Base-by-base conservation (phyloP, 306 rosid genomes). In the Lagenaria siceraria region DNA sequence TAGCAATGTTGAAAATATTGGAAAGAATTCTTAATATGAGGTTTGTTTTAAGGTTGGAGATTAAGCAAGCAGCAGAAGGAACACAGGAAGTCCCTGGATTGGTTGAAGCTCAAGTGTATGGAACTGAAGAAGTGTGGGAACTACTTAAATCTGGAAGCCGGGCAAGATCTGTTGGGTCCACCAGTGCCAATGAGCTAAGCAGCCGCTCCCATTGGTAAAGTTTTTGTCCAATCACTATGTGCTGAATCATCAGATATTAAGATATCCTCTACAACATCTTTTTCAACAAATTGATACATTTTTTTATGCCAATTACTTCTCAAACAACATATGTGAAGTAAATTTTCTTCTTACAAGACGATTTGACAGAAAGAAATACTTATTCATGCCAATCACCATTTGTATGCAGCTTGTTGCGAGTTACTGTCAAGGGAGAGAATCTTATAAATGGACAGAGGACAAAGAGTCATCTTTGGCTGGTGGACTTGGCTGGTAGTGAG, bases 401-500 rank as follows among this genome's bases (percentile, higher is more conserved):
- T 71, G 36, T 43, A 25, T 80, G 80, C 80, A 95, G 99, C 89
- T 86, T 95, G 92, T 83, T 95, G 82, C 86, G 99, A 69, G 96
- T 95, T 66, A 92, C 91, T 31, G 96, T 89, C 10, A 78, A 85
- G 74, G 97, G 97, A 65, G 93, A 89, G 81, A 90, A 82, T 86
- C 63, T 90, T 78, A 84, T 95, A 74, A 90, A 82, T 81, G 93
- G 97, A 71, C 97, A 87, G 81, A 90, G 86, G 77, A 90, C 92
- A 62, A 88, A 64, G 89, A 90, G 97, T 84, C 97, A 89, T 78
- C 99, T 95, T 68, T 95, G 99, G 99, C 91, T 95, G 12, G 99
- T 95, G 75, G 99, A 95, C 89, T 87, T 95, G 80, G 99, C 99
- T 58, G 99, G 99, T 48, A 95, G 99, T 52, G 99, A 95, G 87